Percentiles rank a stretch among this genome's conserved stretches.
phyloP scores from a whole-genome alignment of 1,284 basidiomycete species.

The Trichosporon ovoides region DNA sequence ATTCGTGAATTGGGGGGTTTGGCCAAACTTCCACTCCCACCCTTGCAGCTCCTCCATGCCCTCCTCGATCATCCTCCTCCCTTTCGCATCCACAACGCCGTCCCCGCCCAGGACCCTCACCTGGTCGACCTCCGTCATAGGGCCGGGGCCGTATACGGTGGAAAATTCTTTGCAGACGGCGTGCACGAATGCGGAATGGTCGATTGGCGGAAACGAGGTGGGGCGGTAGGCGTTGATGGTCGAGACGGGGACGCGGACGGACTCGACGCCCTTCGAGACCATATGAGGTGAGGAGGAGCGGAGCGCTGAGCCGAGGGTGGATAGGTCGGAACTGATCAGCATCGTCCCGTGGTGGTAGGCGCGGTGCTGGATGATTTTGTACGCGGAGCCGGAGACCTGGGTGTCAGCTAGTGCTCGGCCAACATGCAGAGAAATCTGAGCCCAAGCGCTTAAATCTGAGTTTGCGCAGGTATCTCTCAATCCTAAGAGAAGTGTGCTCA shows the following conservation, averaged over 20 bases:
- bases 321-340: slow-evolving; percentile 77
- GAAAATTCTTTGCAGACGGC: slow-evolving; percentile 70
- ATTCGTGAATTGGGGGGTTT: slow-evolving; percentile 83
- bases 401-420: too few species aligned
- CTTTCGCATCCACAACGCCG: slow-evolving; percentile 53
- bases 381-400: slow-evolving; percentile 94
- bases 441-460: too few species aligned
- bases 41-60: slow-evolving; percentile 69
- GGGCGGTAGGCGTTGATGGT: slow-evolving; percentile 62
- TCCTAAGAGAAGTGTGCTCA: too few species aligned
- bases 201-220: slow-evolving; percentile 41
- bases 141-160: slow-evolving; percentile 54
- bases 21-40: slow-evolving; percentile 91
- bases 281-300: slow-evolving; percentile 64
- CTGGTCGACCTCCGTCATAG: background rate
- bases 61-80: slow-evolving; percentile 56
- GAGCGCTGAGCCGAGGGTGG: slow-evolving; percentile 66
- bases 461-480: too few species aligned
- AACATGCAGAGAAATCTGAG: too few species aligned
- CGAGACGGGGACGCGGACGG: slow-evolving; percentile 79
- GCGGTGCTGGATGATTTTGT: slow-evolving; percentile 84
- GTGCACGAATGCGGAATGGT: slow-evolving; percentile 65
- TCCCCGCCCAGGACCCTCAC: slow-evolving; percentile 39
- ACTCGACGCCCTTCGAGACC: slow-evolving; percentile 78
- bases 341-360: slow-evolving; percentile 99